Base-by-base conservation (phyloP, 495 filamentous ascomycete genomes). In the Penicillium alfredii region DNA sequence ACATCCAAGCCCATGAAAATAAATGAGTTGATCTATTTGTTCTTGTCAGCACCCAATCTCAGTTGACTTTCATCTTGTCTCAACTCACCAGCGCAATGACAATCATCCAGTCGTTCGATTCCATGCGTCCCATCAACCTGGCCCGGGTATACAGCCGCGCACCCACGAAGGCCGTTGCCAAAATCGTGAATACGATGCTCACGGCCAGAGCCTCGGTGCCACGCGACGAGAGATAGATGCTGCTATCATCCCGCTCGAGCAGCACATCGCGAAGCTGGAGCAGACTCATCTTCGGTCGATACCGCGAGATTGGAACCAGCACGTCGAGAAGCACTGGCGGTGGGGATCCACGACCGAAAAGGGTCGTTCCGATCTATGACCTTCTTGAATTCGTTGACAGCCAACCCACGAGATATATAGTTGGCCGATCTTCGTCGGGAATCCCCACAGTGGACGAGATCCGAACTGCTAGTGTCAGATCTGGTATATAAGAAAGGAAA, bases 91-190 rank as follows among this genome's bases (percentile, higher is more conserved):
- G 34, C 3, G 66, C 54, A 18, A 66, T 42, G 2, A 66, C 22
- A 4, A 68, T 49, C 60, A 68, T 63, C 60, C 62, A 69, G 45
- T 69, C 66, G 48, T 66, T 69, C 5, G 50, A 23, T 31, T 69
- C 60, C 45, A 69, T 52, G 13, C 47, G 53, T 13, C 53, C 49
- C 42, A 68, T 56, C 12, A 69, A 37, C 9, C 40, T 50, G 12
- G 51, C 41, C 3, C 66, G 54, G 11, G 64, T 67, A 36, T 61
- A 68, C 13, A 69, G 42, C 4, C 66, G 59, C n/a, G 56, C 41
- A 4, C 37, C 34, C 6, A 69, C 64, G 14, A 68, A 61, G 23
- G 21, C 38, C 2, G 55, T 49, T n/a, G 64, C 64, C 9, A 69
- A 35, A 1, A 11, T 35, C 6, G 64, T 66, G 33, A 69, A 66